Percentiles rank a stretch among this genome's conserved stretches.
Conservation (phyloP, 352 stramenopile genomes). For the Globisporangium splendens region DNA sequence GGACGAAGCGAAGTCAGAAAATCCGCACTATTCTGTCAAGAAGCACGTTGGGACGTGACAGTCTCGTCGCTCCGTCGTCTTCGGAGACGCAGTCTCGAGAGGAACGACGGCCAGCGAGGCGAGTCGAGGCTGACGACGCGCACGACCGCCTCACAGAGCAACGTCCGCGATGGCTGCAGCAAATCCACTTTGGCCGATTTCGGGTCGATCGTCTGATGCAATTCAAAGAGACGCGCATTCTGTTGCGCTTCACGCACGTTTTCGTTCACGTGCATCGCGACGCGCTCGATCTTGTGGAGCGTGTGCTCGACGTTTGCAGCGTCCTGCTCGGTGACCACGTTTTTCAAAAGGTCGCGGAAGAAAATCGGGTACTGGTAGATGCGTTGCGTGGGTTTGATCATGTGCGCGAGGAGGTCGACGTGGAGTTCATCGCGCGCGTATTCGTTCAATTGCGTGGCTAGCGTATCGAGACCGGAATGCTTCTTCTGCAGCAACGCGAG, state of each 20-base stretch:
- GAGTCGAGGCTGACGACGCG: constrained; percentile 29
- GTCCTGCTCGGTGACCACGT: constrained; percentile 10
- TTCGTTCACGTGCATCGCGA: constrained; percentile 60
- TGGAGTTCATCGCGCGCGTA: constrained; percentile 10
- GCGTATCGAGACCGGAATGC: constrained; percentile 17
- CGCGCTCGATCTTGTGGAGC: constrained; percentile 38
- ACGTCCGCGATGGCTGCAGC: constrained; percentile 40
- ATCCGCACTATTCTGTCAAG: no score
- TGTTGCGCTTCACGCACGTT: constrained; percentile 59
- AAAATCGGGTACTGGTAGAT: constrained; percentile 70
- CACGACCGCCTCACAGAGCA: constrained; percentile 38
- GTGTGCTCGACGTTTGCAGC: constrained; percentile 21
- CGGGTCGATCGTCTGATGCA: constrained; percentile 34
- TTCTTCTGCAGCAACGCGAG: constrained; percentile 34
- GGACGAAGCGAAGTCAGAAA: no score
- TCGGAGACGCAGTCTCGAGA: constrained; percentile 11
- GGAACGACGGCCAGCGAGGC: constrained; percentile 24
- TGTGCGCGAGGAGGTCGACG: constrained; percentile 46
- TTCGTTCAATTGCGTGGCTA: neutral
- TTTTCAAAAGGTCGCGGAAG: constrained; percentile 41
- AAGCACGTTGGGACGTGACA: no score
- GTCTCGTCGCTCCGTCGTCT: neutral
- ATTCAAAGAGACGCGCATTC: constrained; percentile 43
- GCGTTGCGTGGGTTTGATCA: constrained; percentile 74
- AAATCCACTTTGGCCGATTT: constrained; percentile 30